These are phyloP conservation scores for Penicillium herquei DNA, from an alignment of 495 filamentous ascomycete species.

Conservation along the genomic window DNA sequence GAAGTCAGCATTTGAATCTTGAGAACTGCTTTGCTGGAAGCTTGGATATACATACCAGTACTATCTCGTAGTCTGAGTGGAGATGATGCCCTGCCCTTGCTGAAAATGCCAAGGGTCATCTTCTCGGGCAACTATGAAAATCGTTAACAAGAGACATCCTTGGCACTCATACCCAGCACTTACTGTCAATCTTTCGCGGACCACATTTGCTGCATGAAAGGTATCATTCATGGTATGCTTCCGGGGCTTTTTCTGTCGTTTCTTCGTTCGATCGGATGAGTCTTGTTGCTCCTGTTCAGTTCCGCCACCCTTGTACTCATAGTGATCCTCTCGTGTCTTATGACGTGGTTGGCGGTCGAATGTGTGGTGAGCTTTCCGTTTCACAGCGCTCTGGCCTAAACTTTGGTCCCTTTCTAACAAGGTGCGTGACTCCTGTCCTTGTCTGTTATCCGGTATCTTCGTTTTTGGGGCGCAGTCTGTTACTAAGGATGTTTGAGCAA, in stretches of 20 bases:
- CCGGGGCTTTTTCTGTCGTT: conserved; percentile 29
- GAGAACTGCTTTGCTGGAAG: background rate
- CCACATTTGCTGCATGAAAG: conserved; percentile 64
- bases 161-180: conserved; percentile 10
- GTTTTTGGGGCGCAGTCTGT: too few relatives aligned
- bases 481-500: background rate
- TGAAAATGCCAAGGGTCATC: conserved; percentile 61
- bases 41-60: conserved; percentile 6
- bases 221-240: conserved; percentile 56
- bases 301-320: conserved; percentile 39
- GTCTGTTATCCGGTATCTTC: background rate
- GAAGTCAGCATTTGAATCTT: too few relatives aligned
- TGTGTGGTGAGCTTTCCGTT: conserved; percentile 1
- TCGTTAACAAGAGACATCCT: conserved; percentile 1
- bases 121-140: conserved; percentile 49
- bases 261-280: conserved; percentile 37
- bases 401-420: background rate
- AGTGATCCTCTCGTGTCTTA: conserved; percentile 59
- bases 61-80: conserved; percentile 49
- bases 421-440: background rate
- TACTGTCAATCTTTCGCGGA: conserved; percentile 63
- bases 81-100: conserved; percentile 65
- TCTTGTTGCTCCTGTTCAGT: conserved; percentile 10
- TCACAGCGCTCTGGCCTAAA: background rate
- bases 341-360: conserved; percentile 61